Percentiles rank a stretch among this genome's conserved stretches.
Conservation (phyloP, 2,329 filamentous ascomycete genomes). For the Alternaria panax region DNA sequence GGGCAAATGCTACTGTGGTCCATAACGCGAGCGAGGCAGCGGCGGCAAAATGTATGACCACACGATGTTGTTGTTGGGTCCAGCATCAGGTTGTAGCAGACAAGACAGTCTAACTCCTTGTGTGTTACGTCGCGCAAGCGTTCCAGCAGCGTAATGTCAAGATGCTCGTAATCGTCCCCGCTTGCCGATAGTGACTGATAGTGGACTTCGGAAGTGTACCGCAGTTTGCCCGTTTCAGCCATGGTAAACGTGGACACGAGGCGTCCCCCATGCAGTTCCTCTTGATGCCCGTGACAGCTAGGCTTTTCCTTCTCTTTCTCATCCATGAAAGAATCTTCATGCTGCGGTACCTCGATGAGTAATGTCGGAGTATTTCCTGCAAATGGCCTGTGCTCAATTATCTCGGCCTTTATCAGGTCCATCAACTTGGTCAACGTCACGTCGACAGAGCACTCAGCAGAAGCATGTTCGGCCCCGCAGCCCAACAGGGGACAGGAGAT, state of each 20-base stretch:
- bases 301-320: constrained; percentile 47
- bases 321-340: constrained; percentile 45
- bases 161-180: constrained; percentile 46
- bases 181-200: constrained; percentile 55
- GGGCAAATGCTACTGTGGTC: constrained; percentile 83
- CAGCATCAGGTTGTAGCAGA: constrained; percentile 82
- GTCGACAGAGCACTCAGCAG: constrained; percentile 78
- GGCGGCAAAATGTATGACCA: constrained; percentile 87
- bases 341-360: constrained; percentile 53
- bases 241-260: constrained; percentile 72
- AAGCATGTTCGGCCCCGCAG: constrained; percentile 75
- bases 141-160: constrained; percentile 62
- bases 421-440: constrained; percentile 78
- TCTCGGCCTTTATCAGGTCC: constrained; percentile 58
- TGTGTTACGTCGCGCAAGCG: constrained; percentile 68
- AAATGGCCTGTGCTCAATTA: constrained; percentile 53
- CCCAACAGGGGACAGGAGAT: constrained; percentile 75
- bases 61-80: constrained; percentile 86
- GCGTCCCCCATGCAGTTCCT: constrained; percentile 63
- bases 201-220: constrained; percentile 63
- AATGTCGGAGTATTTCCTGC: constrained; percentile 46
- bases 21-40: constrained; percentile 77
- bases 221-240: constrained; percentile 67
- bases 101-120: constrained; percentile 82
- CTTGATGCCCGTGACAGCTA: constrained; percentile 38